Evolutionary conservation across 148 eudicot species (phyloP).

Genomic region (Nyssa sinensis): DNA sequence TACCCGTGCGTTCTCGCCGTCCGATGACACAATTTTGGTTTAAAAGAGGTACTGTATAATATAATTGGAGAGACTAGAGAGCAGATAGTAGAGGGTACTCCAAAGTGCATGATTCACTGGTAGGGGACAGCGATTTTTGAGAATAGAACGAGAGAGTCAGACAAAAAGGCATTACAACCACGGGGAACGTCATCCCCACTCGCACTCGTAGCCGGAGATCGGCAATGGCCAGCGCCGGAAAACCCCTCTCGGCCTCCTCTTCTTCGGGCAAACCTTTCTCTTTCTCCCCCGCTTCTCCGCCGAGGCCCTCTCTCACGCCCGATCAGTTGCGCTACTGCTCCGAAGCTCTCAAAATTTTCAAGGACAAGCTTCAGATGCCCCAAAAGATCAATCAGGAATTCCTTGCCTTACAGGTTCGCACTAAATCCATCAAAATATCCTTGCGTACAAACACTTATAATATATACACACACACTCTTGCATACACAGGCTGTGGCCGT

Average conservation of each 20-base stretch:
- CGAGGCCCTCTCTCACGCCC: conserved; percentile 37
- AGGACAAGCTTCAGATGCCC: conserved; percentile 37
- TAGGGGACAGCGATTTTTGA: not conserved
- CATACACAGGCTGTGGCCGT: too few relatives aligned
- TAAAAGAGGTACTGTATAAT: too few relatives aligned
- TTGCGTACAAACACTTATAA: not conserved
- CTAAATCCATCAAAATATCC: not conserved
- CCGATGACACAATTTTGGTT: too few relatives aligned
- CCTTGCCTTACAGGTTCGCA: conserved; percentile 52
- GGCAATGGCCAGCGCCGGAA: conserved; percentile 49
- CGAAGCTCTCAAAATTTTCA: conserved; percentile 52
- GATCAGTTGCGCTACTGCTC: conserved; percentile 53
- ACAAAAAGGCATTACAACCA: conserved; percentile 12
- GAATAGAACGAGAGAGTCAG: not conserved
- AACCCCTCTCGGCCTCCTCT: conserved; percentile 21
- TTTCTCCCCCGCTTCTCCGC: conserved; percentile 33
- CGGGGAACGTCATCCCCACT: conserved; percentile 47
- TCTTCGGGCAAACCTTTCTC: conserved; percentile 14
- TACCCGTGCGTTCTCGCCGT: too few relatives aligned
- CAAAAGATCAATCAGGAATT: conserved; percentile 52
- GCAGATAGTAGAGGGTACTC: too few relatives aligned
- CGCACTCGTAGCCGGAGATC: conserved; percentile 43
- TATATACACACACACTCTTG: too few relatives aligned
- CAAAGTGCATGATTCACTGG: not conserved
- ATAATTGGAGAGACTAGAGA: too few relatives aligned